A percentile compares a stretch with the other conserved stretches of the same genome.
phyloP scores from a whole-genome alignment of 2,329 filamentous ascomycete species.

The Hypoxylon sp. region DNA sequence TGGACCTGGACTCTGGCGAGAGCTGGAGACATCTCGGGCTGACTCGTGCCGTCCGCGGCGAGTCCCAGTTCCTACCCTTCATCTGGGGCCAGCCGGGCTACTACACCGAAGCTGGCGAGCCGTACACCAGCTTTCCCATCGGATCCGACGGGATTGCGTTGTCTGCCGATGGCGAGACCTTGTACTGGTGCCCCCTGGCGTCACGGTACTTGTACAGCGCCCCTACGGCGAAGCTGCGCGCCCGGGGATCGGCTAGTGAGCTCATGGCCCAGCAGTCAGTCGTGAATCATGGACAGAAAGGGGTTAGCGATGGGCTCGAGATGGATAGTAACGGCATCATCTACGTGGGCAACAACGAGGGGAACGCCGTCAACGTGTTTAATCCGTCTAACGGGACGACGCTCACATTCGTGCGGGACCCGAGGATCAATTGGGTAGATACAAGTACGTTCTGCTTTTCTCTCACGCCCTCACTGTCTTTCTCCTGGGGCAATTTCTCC shows the following conservation, averaged over 20 bases:
- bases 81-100: slow-evolving; percentile 59
- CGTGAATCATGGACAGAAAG: slow-evolving; percentile 54
- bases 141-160: slow-evolving; percentile 61
- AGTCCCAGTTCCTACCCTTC: slow-evolving; percentile 55
- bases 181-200: slow-evolving; percentile 56
- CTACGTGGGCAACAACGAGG: slow-evolving; percentile 59
- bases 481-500: too few relatives aligned
- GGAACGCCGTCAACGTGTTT: slow-evolving; percentile 56
- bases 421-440: slow-evolving; percentile 57
- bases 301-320: slow-evolving; percentile 60
- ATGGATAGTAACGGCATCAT: slow-evolving; percentile 58
- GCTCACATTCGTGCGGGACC: slow-evolving; percentile 52
- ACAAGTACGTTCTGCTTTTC: slow-evolving; percentile 44
- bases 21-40: slow-evolving; percentile 59
- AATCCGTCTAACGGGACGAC: slow-evolving; percentile 50
- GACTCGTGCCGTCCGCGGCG: slow-evolving; percentile 50
- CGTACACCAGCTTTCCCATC: slow-evolving; percentile 50
- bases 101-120: slow-evolving; percentile 46
- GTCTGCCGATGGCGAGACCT: slow-evolving; percentile 54
- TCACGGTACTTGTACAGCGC: slow-evolving; percentile 52
- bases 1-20: slow-evolving; percentile 57
- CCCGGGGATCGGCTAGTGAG: slow-evolving; percentile 49
- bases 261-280: slow-evolving; percentile 54
- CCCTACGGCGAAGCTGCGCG: slow-evolving; percentile 52
- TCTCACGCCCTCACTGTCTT: neutral